phyloP scores from a whole-genome alignment of 352 stramenopile species.

The Phytopythium delawarense region DNA sequence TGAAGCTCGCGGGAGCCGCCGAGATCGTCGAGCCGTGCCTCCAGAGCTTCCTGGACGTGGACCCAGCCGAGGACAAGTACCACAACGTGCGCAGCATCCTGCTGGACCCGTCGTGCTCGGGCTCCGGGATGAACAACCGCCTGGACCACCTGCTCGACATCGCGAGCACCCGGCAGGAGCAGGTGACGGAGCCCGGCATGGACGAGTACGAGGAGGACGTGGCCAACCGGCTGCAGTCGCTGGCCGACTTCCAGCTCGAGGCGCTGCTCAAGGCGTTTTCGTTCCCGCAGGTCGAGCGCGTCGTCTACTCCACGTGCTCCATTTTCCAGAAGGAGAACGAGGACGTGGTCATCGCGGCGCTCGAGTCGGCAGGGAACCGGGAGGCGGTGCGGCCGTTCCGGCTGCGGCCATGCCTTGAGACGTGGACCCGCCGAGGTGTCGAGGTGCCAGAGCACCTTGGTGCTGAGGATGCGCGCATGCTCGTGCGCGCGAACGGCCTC shows the following conservation, averaged over 20 bases:
- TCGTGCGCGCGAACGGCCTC: conserved; percentile 90
- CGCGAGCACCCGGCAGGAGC: conserved; percentile 48
- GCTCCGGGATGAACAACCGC: conserved; percentile 93
- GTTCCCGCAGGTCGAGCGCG: conserved; percentile 91
- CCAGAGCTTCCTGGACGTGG: conserved; percentile 91
- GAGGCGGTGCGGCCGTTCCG: conserved; percentile 49
- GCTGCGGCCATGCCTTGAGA: conserved; percentile 57
- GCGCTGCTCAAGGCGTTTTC: conserved; percentile 92
- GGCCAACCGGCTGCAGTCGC: conserved; percentile 77
- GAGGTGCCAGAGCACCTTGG: conserved; percentile 44
- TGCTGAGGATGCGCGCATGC: conserved; percentile 53
- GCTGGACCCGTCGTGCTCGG: conserved; percentile 96
- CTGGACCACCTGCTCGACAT: conserved; percentile 91
- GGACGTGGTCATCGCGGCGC: conserved; percentile 87
- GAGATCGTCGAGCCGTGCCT: conserved; percentile 79
- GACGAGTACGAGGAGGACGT: conserved; percentile 52
- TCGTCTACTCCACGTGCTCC: conserved; percentile 98
- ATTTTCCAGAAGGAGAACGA: conserved; percentile 97
- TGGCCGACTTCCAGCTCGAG: conserved; percentile 95
- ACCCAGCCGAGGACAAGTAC: conserved; percentile 72
- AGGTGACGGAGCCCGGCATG: conserved; percentile 29
- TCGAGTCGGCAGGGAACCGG: conserved; percentile 61
- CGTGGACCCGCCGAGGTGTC: conserved; percentile 74
- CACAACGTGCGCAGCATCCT: conserved; percentile 90
- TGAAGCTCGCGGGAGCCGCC: conserved; percentile 77